These are phyloP conservation scores for Periconia sp. DNA, from an alignment of 2,329 filamentous ascomycete genomes.

Conservation along the genomic window DNA sequence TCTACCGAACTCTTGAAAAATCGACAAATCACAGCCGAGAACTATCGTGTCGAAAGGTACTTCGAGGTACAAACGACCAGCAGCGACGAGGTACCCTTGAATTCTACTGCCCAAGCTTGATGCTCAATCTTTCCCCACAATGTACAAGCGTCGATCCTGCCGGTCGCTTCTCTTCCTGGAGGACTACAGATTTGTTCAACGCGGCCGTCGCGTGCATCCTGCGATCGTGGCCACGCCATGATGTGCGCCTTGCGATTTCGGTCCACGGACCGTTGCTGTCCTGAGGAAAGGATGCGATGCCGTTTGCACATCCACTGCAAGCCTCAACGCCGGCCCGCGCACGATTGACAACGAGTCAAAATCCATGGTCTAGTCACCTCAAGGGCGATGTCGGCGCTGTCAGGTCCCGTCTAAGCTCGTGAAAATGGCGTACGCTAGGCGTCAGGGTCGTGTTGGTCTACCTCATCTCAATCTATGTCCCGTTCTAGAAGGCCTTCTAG, in stretches of 20 bases:
- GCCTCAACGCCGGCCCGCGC: constrained; percentile 24
- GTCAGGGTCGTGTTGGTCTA: constrained; percentile 13
- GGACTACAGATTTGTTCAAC: constrained; percentile 19
- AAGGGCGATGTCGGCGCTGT: too few relatives aligned
- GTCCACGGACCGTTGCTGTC: constrained; percentile 22
- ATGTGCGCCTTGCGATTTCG: constrained; percentile 20
- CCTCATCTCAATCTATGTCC: constrained; percentile 25
- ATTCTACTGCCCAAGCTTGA: constrained; percentile 18
- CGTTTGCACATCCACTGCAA: constrained; percentile 28
- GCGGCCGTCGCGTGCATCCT: constrained; percentile 24
- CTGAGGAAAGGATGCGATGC: constrained; percentile 9
- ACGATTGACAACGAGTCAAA: constrained; percentile 17
- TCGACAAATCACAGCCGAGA: constrained; percentile 25
- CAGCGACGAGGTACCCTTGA: constrained; percentile 25
- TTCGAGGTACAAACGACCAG: constrained; percentile 30
- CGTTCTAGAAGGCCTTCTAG: constrained; percentile 34
- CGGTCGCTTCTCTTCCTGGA: constrained; percentile 27
- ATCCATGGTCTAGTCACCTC: constrained; percentile 4
- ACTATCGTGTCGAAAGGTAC: constrained; percentile 25
- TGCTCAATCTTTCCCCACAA: constrained; percentile 35
- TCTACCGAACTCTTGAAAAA: constrained; percentile 17
- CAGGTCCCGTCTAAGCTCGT: too few relatives aligned
- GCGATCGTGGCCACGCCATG: constrained; percentile 25
- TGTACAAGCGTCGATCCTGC: constrained; percentile 35
- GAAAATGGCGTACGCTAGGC: constrained; percentile 1